These are phyloP conservation scores for Apophysomyces variabilis DNA, from an alignment of 371 early-diverging fungal species.

Conservation along the genomic window DNA sequence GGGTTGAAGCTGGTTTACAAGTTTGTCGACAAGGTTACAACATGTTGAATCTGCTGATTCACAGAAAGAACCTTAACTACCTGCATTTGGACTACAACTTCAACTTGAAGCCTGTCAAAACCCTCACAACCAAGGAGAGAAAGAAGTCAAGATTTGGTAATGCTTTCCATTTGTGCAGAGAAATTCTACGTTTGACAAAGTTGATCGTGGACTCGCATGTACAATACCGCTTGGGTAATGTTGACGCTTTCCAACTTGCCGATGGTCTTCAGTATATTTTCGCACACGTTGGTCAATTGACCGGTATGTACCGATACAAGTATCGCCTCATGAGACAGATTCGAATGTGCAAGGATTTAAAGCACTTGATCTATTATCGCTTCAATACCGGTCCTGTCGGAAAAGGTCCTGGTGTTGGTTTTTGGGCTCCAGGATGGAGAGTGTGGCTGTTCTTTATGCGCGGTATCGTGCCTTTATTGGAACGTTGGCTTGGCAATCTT, in stretches of 20 bases:
- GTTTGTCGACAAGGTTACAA: constrained; percentile 98
- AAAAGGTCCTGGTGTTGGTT: constrained; percentile 97
- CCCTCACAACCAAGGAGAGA: constrained; percentile 99
- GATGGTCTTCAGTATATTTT: constrained; percentile 98
- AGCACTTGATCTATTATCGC: constrained; percentile 94
- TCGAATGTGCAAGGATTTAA: constrained; percentile 95
- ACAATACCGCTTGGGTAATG: constrained; percentile 95
- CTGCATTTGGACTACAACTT: constrained; percentile 98
- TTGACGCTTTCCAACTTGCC: constrained; percentile 97
- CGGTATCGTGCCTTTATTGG: constrained; percentile 96
- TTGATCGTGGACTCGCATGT: constrained; percentile 97
- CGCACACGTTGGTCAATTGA: constrained; percentile 98
- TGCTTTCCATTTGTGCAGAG: constrained; percentile 95
- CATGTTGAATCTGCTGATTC: constrained; percentile 97
- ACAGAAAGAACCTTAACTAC: constrained; percentile 97
- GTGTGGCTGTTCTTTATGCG: constrained; percentile 99
- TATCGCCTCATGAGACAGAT: constrained; percentile 99
- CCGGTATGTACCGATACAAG: constrained; percentile 99
- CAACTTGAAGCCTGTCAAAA: constrained; percentile 97
- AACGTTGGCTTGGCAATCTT: constrained; percentile 97
- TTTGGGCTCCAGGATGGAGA: constrained; percentile 99
- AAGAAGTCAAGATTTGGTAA: constrained; percentile 99
- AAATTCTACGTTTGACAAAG: constrained; percentile 98
- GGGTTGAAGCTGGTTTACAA: constrained; percentile 99
- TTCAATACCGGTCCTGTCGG: constrained; percentile 98